Percentiles rank a stretch among this genome's conserved stretches.
Conservation (phyloP, 495 filamentous ascomycete species). For the Chaetomium fimeti region DNA sequence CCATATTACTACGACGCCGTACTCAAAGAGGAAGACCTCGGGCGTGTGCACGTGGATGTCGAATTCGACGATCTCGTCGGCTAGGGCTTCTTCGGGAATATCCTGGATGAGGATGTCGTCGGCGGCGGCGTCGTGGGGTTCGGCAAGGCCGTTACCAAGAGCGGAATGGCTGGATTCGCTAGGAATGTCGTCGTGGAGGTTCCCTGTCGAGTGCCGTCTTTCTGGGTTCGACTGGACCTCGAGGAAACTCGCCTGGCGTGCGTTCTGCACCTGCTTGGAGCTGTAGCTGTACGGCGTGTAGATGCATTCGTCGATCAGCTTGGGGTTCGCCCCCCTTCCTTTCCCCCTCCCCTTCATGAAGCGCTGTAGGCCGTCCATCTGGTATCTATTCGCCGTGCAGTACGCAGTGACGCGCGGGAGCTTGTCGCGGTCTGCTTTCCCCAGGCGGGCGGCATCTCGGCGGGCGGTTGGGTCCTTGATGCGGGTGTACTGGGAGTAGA, state of each 20-base stretch:
- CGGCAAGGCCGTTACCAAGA: conserved; percentile 27
- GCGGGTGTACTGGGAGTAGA: conserved; percentile 87
- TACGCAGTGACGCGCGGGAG: conserved; percentile 93
- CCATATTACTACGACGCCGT: conserved; percentile 99
- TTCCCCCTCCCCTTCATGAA: conserved; percentile 81
- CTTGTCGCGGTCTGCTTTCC: conserved; percentile 85
- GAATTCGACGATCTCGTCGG: conserved; percentile 51
- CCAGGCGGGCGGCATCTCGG: conserved; percentile 86
- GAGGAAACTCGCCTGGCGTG: conserved; percentile 31
- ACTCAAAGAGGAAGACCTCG: conserved; percentile 94
- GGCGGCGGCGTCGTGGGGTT: conserved; percentile 20
- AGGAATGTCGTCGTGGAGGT: conserved; percentile 23
- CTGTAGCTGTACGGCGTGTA: conserved; percentile 87
- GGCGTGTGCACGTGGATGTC: conserved; percentile 82
- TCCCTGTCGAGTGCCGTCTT: conserved; percentile 48
- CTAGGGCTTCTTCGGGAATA: conserved; percentile 18
- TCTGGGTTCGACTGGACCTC: conserved; percentile 57
- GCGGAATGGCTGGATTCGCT: conserved; percentile 11
- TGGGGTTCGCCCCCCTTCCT: conserved; percentile 74
- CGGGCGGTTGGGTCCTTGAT: conserved; percentile 96
- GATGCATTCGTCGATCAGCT: conserved; percentile 93
- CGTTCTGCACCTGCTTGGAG: conserved; percentile 35
- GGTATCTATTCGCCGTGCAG: conserved; percentile 87
- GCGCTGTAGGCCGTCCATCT: conserved; percentile 80
- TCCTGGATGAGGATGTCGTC: conserved; percentile 24